These are phyloP conservation scores for Mortierella sp. DNA, from an alignment of 371 early-diverging fungal genomes.

Conservation along the genomic window DNA sequence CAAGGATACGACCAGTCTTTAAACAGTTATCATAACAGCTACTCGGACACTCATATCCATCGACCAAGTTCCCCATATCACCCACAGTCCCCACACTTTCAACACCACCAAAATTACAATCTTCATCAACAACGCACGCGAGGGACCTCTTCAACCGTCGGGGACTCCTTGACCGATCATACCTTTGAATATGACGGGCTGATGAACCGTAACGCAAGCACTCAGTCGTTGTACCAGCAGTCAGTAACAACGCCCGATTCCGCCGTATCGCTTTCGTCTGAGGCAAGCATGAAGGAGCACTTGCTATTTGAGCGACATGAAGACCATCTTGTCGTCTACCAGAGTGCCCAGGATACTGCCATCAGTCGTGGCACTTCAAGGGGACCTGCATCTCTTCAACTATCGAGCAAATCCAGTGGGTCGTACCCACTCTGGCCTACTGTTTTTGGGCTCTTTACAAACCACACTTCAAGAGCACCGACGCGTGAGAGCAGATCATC, in stretches of 20 bases:
- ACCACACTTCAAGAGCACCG: not conserved
- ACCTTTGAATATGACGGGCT: not conserved
- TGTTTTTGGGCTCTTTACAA: conserved; percentile 17
- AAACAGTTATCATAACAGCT: too few relatives aligned
- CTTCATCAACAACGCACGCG: not conserved
- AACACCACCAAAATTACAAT: not conserved
- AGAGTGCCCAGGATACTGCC: too few relatives aligned
- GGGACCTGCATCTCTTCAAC: not conserved
- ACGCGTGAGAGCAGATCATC: too few relatives aligned
- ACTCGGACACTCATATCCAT: too few relatives aligned
- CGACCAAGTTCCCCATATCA: not conserved
- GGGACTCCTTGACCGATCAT: not conserved
- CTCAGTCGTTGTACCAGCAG: conserved; percentile 17
- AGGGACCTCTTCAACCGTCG: not conserved
- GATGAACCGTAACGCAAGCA: conserved; percentile 4
- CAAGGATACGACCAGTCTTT: too few relatives aligned
- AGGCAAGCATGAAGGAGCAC: not conserved
- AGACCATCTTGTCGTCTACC: not conserved
- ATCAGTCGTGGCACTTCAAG: too few relatives aligned
- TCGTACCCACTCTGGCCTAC: conserved; percentile 23
- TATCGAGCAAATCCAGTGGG: not conserved
- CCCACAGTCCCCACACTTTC: not conserved
- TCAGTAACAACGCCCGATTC: conserved; percentile 29
- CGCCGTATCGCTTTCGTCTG: conserved; percentile 31
- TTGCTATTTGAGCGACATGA: not conserved